These are phyloP conservation scores for Trichoderma simmonsii DNA, from an alignment of 2,329 filamentous ascomycete genomes.

Conservation along the genomic window DNA sequence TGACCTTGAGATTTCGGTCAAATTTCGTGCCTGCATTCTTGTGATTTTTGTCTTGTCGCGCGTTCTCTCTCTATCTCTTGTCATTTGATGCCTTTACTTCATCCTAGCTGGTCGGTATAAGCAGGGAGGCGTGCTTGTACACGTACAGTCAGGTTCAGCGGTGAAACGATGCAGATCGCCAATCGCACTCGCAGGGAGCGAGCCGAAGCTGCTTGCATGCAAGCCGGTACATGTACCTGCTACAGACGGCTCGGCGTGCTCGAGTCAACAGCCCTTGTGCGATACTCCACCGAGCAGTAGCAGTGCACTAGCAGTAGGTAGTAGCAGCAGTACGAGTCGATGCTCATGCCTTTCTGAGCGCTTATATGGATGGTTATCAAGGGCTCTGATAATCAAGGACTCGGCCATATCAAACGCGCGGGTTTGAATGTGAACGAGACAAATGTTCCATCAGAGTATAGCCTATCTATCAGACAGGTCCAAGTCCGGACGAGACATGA, in stretches of 20 bases:
- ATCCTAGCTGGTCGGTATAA: background rate
- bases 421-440: background rate
- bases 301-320: background rate
- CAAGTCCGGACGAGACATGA: background rate
- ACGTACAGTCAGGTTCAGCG: background rate
- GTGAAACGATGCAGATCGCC: conserved; percentile 16
- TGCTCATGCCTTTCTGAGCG: background rate
- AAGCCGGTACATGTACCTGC: background rate
- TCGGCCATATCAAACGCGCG: background rate
- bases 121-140: background rate
- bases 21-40: background rate
- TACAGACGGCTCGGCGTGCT: background rate
- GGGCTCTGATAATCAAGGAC: background rate
- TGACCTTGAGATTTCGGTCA: background rate
- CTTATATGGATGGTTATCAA: background rate
- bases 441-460: background rate
- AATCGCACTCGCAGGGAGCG: conserved; percentile 16
- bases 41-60: background rate
- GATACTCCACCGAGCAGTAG: background rate
- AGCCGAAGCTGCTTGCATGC: conserved; percentile 16
- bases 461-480: background rate
- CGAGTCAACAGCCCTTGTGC: conserved; percentile 6
- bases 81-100: background rate
- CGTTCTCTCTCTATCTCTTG: background rate
- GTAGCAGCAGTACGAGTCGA: background rate